Percentiles rank a stretch among this genome's conserved stretches.
Conservation (phyloP, 1,284 basidiomycete species). For the Cryptococcus hybrid region DNA sequence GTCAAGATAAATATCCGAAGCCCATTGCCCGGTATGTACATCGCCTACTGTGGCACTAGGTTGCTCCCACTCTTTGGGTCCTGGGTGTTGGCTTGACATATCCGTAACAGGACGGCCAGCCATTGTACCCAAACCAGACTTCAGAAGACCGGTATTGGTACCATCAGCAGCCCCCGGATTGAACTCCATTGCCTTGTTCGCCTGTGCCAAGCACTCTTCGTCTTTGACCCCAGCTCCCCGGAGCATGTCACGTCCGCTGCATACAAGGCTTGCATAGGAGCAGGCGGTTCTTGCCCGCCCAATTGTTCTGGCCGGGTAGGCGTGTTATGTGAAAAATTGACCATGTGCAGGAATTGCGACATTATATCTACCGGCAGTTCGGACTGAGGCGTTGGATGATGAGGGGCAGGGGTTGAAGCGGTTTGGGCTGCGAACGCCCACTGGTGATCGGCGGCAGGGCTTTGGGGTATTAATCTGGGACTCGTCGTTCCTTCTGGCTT, state of each 20-base stretch:
- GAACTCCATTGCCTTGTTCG: neutral
- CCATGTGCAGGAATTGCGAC: slow-evolving; percentile 1
- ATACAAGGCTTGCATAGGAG: slow-evolving; percentile 1
- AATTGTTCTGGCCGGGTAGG: neutral
- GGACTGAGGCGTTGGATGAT: neutral
- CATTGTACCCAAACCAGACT: neutral
- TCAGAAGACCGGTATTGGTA: neutral
- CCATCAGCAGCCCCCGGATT: neutral
- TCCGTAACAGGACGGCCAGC: neutral
- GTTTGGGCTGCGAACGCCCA: neutral
- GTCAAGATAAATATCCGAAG: neutral
- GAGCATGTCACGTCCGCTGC: neutral
- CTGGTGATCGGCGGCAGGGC: neutral
- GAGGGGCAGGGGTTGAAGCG: neutral
- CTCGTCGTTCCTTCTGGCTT: neutral
- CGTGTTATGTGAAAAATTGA: neutral
- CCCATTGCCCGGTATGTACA: neutral
- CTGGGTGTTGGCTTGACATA: no score
- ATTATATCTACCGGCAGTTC: neutral
- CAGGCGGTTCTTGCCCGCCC: neutral
- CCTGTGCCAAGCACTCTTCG: neutral
- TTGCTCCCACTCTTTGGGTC: neutral
- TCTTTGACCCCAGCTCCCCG: neutral
- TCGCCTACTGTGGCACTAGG: neutral
- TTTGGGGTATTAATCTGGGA: neutral